Conservation (phyloP, 306 rosid genomes). For the Sophora flavescens region DNA sequence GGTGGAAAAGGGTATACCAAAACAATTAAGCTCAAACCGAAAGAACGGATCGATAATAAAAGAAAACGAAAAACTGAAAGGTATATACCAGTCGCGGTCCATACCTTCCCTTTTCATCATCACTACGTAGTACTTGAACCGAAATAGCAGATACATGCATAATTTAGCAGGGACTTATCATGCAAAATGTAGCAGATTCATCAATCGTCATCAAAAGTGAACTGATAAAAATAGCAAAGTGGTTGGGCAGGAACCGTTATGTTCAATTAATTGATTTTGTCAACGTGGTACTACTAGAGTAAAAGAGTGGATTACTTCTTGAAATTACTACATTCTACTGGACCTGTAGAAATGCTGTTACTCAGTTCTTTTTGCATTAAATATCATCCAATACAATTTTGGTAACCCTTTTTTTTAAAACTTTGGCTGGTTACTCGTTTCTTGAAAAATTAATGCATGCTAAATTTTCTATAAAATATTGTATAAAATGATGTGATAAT, state of each 20-base stretch:
- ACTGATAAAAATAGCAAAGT: neutral
- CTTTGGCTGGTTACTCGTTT: neutral
- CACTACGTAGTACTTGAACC: neutral
- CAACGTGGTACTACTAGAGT: neutral
- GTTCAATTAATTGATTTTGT: constrained; percentile 5
- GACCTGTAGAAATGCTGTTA: neutral
- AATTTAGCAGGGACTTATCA: neutral
- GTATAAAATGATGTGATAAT: neutral
- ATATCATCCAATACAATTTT: neutral
- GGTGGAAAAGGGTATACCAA: too few species aligned
- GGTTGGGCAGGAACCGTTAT: neutral
- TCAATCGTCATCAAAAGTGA: neutral
- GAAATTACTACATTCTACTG: neutral
- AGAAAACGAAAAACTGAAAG: neutral
- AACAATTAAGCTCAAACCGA: too few species aligned
- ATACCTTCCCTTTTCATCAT: neutral
- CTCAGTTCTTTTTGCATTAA: neutral
- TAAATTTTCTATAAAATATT: neutral
- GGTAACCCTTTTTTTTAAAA: neutral
- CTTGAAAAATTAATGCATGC: neutral
- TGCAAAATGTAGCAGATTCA: neutral
- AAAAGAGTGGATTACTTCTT: neutral
- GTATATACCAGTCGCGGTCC: too few species aligned
- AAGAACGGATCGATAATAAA: too few species aligned
- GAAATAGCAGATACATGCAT: neutral